These are phyloP conservation scores for Didymella arachidicola DNA, from an alignment of 2,329 filamentous ascomycete genomes.

Conservation along the genomic window DNA sequence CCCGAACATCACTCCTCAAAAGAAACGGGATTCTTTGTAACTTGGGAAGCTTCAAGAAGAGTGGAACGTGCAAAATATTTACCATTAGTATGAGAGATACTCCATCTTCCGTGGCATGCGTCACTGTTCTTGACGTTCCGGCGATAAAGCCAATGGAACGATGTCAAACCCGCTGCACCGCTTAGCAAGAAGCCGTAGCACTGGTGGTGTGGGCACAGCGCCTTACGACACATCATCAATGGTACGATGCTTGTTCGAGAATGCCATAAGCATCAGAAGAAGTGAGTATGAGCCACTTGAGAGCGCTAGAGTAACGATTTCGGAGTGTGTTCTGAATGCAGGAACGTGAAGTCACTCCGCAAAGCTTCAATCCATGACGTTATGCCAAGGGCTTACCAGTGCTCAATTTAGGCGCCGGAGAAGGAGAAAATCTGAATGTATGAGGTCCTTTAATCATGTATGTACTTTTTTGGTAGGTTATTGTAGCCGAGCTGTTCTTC, in stretches of 20 bases:
- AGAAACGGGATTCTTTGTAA: neutral
- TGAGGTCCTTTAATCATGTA: neutral
- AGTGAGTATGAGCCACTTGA: neutral
- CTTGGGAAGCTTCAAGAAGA: neutral
- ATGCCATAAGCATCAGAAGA: neutral
- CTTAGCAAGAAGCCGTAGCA: constrained; percentile 1
- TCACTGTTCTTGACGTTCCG: constrained; percentile 4
- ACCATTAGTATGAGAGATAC: neutral
- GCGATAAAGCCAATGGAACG: constrained; percentile 8
- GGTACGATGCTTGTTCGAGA: constrained; percentile 10
- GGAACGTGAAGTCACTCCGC: constrained; percentile 4
- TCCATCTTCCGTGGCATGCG: constrained; percentile 5
- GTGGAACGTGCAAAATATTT: neutral
- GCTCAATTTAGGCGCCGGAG: neutral
- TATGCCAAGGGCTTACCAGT: constrained; percentile 5
- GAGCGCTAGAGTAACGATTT: neutral
- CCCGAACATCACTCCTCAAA: too few relatives aligned
- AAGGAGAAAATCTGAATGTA: neutral
- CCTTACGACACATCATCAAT: constrained; percentile 1
- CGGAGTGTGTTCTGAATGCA: constrained; percentile 1
- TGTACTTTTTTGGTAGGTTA: neutral
- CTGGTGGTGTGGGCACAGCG: constrained; percentile 1
- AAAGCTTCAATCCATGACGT: constrained; percentile 13
- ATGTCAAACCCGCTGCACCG: constrained; percentile 2
- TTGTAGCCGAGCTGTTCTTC: neutral